These are phyloP conservation scores for Amphibolis antarctica DNA, from an alignment of 106 monocot genomes.

Conservation along the genomic window DNA sequence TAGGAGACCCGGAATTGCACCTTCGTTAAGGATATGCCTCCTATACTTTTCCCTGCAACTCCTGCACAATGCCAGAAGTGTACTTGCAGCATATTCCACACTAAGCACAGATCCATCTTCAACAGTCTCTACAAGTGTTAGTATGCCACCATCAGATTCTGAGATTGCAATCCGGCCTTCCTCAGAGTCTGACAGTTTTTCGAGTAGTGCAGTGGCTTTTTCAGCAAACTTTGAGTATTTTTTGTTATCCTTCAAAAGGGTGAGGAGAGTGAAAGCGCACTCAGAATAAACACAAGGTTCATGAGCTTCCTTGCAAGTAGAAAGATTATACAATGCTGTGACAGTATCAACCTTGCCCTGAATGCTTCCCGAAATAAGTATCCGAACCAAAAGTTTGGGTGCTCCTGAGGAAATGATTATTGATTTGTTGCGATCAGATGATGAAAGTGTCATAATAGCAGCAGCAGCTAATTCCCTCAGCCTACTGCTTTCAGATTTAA, in stretches of 20 bases:
- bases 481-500: conserved; percentile 26
- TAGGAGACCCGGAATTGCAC: conserved; percentile 61
- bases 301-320: conserved; percentile 14
- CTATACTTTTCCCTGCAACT: conserved; percentile 37
- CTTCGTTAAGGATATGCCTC: conserved; percentile 46
- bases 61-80: conserved; percentile 38
- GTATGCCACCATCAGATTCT: conserved; percentile 32
- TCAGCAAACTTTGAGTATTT: conserved; percentile 61
- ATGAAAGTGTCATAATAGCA: conserved; percentile 45
- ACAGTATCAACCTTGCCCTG: conserved; percentile 63
- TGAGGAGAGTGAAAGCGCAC: conserved; percentile 36
- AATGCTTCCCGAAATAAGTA: conserved; percentile 45
- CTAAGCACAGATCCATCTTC: conserved; percentile 54
- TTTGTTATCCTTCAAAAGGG: conserved; percentile 49
- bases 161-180: conserved; percentile 35
- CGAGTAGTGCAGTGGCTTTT: conserved; percentile 42
- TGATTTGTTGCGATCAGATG: conserved; percentile 40
- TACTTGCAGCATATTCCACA: conserved; percentile 34
- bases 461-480: conserved; percentile 48
- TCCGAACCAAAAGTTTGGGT: conserved; percentile 35
- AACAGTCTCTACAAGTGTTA: conserved; percentile 50
- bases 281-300: conserved; percentile 23
- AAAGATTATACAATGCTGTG: conserved; percentile 56
- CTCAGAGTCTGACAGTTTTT: conserved; percentile 29
- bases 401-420: conserved; percentile 40